Conservation (phyloP, 495 filamentous ascomycete genomes). For the Penicillium longicatenatum region DNA sequence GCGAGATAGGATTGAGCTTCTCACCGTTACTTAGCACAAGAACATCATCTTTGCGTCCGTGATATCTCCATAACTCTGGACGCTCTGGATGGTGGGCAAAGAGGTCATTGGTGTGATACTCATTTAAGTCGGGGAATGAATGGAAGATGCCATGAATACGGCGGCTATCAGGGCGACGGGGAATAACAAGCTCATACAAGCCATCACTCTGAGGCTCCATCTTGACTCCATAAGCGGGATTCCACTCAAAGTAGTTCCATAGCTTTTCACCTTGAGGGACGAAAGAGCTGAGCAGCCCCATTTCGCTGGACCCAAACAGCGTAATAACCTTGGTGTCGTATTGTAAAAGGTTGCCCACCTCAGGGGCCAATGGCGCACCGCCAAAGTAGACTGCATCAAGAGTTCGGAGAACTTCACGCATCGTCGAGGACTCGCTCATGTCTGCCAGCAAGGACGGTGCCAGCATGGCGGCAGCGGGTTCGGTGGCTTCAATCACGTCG, state of each 20-base stretch:
- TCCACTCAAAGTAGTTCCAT: slow-evolving; percentile 53
- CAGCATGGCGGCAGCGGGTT: slow-evolving; percentile 3
- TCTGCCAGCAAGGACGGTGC: slow-evolving; percentile 24
- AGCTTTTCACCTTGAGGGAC: slow-evolving; percentile 27
- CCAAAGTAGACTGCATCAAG: slow-evolving; percentile 18
- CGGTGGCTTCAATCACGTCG: neutral
- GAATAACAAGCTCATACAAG: slow-evolving; percentile 45
- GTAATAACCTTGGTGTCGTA: slow-evolving; percentile 10
- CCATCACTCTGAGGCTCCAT: slow-evolving; percentile 39
- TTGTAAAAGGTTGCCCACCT: slow-evolving; percentile 11
- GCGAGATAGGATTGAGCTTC: slow-evolving; percentile 39
- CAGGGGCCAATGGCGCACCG: slow-evolving; percentile 21
- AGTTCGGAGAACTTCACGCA: slow-evolving; percentile 2
- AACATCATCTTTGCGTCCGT: slow-evolving; percentile 37
- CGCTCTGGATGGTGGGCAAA: slow-evolving; percentile 41
- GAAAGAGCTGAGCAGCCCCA: slow-evolving; percentile 22
- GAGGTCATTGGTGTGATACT: slow-evolving; percentile 59
- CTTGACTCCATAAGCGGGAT: slow-evolving; percentile 44
- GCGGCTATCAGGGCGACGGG: neutral
- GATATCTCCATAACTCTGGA: slow-evolving; percentile 28
- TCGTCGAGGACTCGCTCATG: slow-evolving; percentile 5
- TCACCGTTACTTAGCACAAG: slow-evolving; percentile 43
- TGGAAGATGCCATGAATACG: slow-evolving; percentile 10
- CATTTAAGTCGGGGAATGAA: slow-evolving; percentile 40
- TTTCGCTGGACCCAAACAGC: slow-evolving; percentile 25